Evolutionary conservation across 352 stramenopile species (phyloP).

Genomic region (Phytophthora rubi): DNA sequence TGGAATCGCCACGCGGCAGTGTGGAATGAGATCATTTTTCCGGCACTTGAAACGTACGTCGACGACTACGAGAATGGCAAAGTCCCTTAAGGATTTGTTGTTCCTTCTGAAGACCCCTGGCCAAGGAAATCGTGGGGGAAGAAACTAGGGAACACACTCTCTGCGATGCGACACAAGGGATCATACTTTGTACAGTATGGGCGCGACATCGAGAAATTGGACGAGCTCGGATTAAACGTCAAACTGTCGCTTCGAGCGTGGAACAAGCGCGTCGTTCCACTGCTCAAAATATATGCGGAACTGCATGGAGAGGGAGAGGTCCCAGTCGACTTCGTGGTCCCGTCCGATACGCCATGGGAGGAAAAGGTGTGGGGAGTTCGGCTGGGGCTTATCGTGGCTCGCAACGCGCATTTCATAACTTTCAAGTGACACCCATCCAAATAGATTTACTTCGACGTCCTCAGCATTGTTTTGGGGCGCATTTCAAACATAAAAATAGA

Average conservation of each 20-base stretch:
- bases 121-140: background rate
- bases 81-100: background rate
- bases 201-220: background rate
- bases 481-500: too few species aligned
- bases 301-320: background rate
- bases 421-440: too few species aligned
- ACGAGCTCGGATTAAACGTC: background rate
- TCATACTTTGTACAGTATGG: background rate
- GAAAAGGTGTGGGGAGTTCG: too few species aligned
- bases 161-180: background rate
- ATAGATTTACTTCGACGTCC: too few species aligned
- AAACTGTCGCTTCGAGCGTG: background rate
- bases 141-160: background rate
- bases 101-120: background rate
- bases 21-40: background rate
- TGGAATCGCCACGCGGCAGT: background rate
- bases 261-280: background rate
- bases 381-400: too few species aligned
- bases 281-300: background rate
- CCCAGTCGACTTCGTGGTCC: background rate
- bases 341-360: too few species aligned
- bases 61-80: background rate
- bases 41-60: background rate
- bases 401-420: background rate
- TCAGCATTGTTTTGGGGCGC: too few species aligned